These are phyloP conservation scores for Nakazawaea molendinolei DNA, from an alignment of 805 yeast genomes.

Conservation along the genomic window DNA sequence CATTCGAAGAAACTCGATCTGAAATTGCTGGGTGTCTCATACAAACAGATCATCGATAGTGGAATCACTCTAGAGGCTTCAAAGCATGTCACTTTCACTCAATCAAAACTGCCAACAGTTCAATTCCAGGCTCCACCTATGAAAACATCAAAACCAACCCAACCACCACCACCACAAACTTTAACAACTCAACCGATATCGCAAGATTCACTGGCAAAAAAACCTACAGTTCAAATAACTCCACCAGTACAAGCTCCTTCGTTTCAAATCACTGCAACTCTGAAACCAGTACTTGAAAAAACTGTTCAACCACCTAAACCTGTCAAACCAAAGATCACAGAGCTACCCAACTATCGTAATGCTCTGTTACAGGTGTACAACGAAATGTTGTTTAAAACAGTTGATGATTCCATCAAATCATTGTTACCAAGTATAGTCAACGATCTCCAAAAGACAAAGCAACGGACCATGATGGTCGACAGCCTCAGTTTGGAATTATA, in stretches of 20 bases:
- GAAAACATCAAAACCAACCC: not conserved
- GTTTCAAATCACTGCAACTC: too few species aligned
- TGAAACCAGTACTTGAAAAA: not conserved
- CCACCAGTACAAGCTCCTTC: not conserved
- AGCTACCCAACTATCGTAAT: slow-evolving; percentile 20
- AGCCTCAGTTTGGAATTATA: slow-evolving; percentile 45
- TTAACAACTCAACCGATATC: too few species aligned
- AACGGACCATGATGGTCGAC: slow-evolving; percentile 24
- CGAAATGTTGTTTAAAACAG: slow-evolving; percentile 18
- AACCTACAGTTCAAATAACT: not conserved
- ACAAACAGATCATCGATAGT: slow-evolving; percentile 31
- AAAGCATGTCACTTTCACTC: too few species aligned
- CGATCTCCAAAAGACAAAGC: slow-evolving; percentile 14
- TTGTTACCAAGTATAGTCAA: slow-evolving; percentile 15
- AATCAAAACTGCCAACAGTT: not conserved
- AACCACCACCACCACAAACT: not conserved
- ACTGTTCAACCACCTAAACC: slow-evolving; percentile 8
- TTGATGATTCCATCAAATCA: slow-evolving; percentile 22
- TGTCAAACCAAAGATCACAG: slow-evolving; percentile 18
- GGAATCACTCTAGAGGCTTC: slow-evolving; percentile 29
- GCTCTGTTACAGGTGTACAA: slow-evolving; percentile 24
- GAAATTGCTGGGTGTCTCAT: slow-evolving; percentile 25
- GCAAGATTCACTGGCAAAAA: not conserved
- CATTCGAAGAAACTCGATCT: slow-evolving; percentile 36
- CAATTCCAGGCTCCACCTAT: not conserved